phyloP scores from a whole-genome alignment of 345 rosid species.

The Crucihimalaya himalaica region DNA sequence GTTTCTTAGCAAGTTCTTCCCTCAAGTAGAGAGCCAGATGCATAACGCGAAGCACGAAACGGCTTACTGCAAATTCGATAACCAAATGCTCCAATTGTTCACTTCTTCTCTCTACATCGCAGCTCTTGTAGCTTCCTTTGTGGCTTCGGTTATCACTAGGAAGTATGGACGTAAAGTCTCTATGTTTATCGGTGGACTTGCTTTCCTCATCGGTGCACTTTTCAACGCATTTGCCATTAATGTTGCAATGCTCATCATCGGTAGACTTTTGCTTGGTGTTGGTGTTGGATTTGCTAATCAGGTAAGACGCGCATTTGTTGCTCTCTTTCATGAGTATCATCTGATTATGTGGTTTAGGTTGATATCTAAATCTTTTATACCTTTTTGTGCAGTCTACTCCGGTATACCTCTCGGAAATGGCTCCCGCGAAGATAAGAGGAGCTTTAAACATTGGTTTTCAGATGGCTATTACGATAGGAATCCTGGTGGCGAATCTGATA shows the following conservation, averaged over 20 bases:
- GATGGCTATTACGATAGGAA: slow-evolving; percentile 51
- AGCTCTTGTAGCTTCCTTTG: slow-evolving; percentile 52
- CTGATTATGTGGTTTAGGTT: neutral
- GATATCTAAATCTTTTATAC: neutral
- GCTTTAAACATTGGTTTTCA: slow-evolving; percentile 52
- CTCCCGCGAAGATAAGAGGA: slow-evolving; percentile 57
- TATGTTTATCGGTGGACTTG: slow-evolving; percentile 48
- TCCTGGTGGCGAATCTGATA: slow-evolving; percentile 49
- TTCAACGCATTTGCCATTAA: slow-evolving; percentile 47
- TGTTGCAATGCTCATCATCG: slow-evolving; percentile 54
- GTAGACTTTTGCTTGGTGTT: slow-evolving; percentile 51
- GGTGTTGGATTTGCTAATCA: slow-evolving; percentile 63
- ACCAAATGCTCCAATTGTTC: slow-evolving; percentile 44
- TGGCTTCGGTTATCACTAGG: slow-evolving; percentile 50
- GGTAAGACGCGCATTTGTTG: slow-evolving; percentile 23
- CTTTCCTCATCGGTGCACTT: slow-evolving; percentile 53
- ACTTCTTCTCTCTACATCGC: slow-evolving; percentile 66
- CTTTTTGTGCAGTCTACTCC: slow-evolving; percentile 48
- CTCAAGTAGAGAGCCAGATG: slow-evolving; percentile 43
- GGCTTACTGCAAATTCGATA: slow-evolving; percentile 58
- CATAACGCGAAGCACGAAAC: slow-evolving; percentile 27
- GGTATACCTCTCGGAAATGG: slow-evolving; percentile 61
- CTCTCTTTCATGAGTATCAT: neutral
- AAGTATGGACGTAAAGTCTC: slow-evolving; percentile 47
- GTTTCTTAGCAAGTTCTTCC: slow-evolving; percentile 50